Evolutionary conservation across 352 stramenopile genomes (phyloP).

Genomic region (Globisporangium abappressorium): DNA sequence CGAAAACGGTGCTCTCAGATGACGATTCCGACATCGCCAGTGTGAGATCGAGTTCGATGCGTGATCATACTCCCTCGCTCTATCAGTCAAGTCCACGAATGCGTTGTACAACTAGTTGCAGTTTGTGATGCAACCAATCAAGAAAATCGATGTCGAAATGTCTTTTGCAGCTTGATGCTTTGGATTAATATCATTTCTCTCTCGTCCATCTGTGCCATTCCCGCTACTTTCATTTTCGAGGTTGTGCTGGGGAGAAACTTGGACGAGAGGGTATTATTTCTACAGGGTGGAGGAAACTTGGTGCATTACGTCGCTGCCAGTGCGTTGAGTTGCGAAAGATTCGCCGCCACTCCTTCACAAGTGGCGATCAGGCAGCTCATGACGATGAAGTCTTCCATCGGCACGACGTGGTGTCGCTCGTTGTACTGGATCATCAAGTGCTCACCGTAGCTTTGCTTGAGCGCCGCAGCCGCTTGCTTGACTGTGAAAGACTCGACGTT

Average conservation of each 20-base stretch:
- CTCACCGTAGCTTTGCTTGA: conserved; percentile 52
- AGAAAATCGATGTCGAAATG: too few species aligned
- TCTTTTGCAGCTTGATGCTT: too few species aligned
- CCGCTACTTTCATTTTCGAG: too few species aligned
- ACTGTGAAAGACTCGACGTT: conserved; percentile 48
- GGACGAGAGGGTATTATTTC: background rate
- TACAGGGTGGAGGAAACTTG: background rate
- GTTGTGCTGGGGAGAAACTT: background rate
- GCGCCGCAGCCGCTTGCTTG: conserved; percentile 36
- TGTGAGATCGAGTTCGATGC: too few species aligned
- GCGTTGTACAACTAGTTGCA: too few species aligned
- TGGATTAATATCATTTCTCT: too few species aligned
- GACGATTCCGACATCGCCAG: too few species aligned
- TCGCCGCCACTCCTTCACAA: conserved; percentile 48
- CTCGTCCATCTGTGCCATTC: too few species aligned
- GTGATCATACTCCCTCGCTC: too few species aligned
- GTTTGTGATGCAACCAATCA: too few species aligned
- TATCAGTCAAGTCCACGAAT: too few species aligned
- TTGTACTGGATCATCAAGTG: conserved; percentile 34
- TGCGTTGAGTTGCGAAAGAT: conserved; percentile 47
- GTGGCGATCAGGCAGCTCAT: conserved; percentile 66
- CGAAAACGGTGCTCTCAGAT: too few species aligned
- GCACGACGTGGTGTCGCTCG: conserved; percentile 26
- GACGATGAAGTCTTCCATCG: conserved; percentile 62
- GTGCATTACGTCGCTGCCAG: conserved; percentile 38